Conservation (phyloP, 148 eudicot genomes). For the Fagopyrum esculentum region DNA sequence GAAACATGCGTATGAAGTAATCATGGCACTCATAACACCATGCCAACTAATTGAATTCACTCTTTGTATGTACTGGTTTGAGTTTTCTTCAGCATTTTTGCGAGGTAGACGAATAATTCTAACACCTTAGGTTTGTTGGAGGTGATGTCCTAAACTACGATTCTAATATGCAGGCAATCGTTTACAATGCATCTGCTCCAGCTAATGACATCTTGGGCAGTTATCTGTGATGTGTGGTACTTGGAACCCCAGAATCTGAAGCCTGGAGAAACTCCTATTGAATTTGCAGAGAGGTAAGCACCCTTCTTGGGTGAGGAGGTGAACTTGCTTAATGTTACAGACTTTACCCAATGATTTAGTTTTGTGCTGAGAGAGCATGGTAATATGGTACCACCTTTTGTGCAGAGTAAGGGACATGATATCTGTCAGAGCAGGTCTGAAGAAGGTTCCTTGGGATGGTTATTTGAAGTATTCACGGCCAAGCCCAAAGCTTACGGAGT, state of each 20-base stretch:
- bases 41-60: not conserved
- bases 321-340: not conserved
- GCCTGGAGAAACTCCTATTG: constrained; percentile 89
- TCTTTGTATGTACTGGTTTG: not conserved
- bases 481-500: constrained; percentile 86
- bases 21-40: not conserved
- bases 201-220: constrained; percentile 99
- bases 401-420: constrained; percentile 80
- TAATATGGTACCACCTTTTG: not conserved
- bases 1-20: not conserved
- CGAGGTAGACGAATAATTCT: not conserved
- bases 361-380: not conserved
- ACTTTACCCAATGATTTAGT: not conserved
- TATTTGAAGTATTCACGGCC: constrained; percentile 93
- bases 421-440: constrained; percentile 82
- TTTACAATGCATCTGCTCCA: constrained; percentile 92
- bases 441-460: constrained; percentile 97
- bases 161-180: constrained; percentile 59
- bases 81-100: not conserved
- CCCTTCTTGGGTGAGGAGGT: not conserved
- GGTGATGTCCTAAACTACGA: not conserved
- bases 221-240: constrained; percentile 99
- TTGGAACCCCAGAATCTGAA: constrained; percentile 84
- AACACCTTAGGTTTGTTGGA: not conserved
- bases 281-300: constrained; percentile 88